A percentile compares a stretch with the other conserved stretches of the same genome.
Conservation (phyloP, 495 filamentous ascomycete genomes). For the Hyaloscypha hepaticicola region DNA sequence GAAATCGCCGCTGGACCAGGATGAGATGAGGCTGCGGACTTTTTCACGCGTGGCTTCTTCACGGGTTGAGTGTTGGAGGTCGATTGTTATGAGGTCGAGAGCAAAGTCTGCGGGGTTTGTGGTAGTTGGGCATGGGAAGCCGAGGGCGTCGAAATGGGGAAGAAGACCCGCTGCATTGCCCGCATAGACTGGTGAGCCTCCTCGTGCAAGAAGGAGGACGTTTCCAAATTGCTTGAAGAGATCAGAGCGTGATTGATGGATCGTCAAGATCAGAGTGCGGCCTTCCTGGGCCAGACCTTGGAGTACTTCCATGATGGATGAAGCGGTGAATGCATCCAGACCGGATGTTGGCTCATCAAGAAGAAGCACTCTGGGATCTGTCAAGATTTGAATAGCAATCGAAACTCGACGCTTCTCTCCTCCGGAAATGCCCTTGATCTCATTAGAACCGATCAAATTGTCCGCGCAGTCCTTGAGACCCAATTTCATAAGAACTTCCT, state of each 20-base stretch:
- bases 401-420: conserved; percentile 74
- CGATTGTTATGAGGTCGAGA: conserved; percentile 71
- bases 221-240: conserved; percentile 69
- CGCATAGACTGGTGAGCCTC: conserved; percentile 64
- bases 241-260: conserved; percentile 74
- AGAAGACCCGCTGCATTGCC: conserved; percentile 66
- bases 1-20: conserved; percentile 46
- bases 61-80: conserved; percentile 59
- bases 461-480: conserved; percentile 76
- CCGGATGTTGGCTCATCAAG: conserved; percentile 77
- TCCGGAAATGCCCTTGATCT: conserved; percentile 74
- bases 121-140: conserved; percentile 60
- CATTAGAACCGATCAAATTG: conserved; percentile 66
- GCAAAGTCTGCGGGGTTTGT: conserved; percentile 78
- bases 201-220: conserved; percentile 66
- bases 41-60: conserved; percentile 59
- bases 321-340: conserved; percentile 72
- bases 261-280: conserved; percentile 68
- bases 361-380: conserved; percentile 66
- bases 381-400: conserved; percentile 74
- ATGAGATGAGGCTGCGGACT: conserved; percentile 56
- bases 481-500: conserved; percentile 70
- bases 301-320: conserved; percentile 71
- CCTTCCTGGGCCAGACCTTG: conserved; percentile 68
- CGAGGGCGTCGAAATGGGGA: conserved; percentile 56